Base-by-base conservation (phyloP, 371 early-diverging fungal genomes). In the Rhizopus delemar region DNA sequence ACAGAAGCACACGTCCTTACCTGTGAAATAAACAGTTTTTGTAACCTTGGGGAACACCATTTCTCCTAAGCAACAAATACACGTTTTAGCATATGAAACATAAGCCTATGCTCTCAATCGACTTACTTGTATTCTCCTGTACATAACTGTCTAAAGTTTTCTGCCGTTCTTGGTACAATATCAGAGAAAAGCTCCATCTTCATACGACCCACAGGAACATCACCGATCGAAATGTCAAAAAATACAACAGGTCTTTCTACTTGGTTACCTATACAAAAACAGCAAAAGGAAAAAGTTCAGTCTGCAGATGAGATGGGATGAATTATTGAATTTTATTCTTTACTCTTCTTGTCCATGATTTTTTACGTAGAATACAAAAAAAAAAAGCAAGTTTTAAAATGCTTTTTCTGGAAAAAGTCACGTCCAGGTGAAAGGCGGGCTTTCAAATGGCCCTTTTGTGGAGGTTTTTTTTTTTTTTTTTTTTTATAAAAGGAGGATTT, bases 141-240 rank as follows among this genome's bases (percentile, higher is more conserved):
- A 73, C 96, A 95, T 8, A 97, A 69, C 70, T 95, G 93, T 67
- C 86, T 86, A 80, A 99, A 99, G 84, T 99, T 99, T 71, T 99
- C 98, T 11, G 95, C 96, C 1, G 99, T 99, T 69, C 88, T 92
- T 36, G 99, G 99, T 3, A 90, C 93, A 46, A 92, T 88, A 66
- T 99, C 96, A 3, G 87, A 83, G 70, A 91, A 90, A 15, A 99
- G 88, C 72, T 97, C 96, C 90, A 99, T 93, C 68, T 93, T 93
- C 73, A 99, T 93, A 51, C 94, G 85, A 9, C 97, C 99, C 4
- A 90, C 87, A 36, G 84, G 78, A 29, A 87, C 77, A 58, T 83
- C 87, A 36, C 90, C 89, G 60, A 90, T 90, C 13, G 88, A 81
- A n/a, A 89, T 81, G 62, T 89, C 91, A 58, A 90, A 84, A 54